Evolutionary conservation across 139 green algal genomes (phyloP), one percentile per base, ranked within the genome.

Genomic region (Asterochloris sp.): DNA sequence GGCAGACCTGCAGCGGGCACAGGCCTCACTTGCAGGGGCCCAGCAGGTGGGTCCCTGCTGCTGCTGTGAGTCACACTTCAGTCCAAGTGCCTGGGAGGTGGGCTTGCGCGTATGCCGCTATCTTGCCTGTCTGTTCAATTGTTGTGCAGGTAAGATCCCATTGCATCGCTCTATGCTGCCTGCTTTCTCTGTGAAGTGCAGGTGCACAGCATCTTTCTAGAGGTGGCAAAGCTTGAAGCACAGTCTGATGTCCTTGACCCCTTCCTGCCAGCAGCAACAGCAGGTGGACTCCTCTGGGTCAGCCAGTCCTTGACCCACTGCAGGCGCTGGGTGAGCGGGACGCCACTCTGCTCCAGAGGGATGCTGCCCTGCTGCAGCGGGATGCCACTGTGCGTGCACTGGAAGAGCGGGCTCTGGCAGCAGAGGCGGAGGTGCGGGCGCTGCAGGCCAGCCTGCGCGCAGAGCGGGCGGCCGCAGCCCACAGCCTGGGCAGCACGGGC

Each of bases 401-500:
- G 61, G 11, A 14, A 74, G 73, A 73, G 14, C 68, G 75, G 68
- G 78, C 74, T 17, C 74, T 21, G 11, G 84, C 84, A 38, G 82
- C 85, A 78, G 21, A 75, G 85, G 69, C 28, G 66, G 21, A 79
- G 69, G 26, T 11, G 67, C 80, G 29, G 84, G 79, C 13, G 74
- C 63, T 29, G n/a, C 47, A 19, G 83, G 26, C 73, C 19, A 16
- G 19, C 17, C 54, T 38, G 60, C 21, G 60, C 54, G 24, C 62
- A n/a, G 77, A n/a, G 60, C 54, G 16, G 60, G 17, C 15, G 19
- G 24, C 15, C 12, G 17, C 66, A 71, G 66, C 17, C 1, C 66
- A 21, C 21, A 26, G 17, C 19, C 21, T 26, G 4, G 21, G 66
- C 66, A 71, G 21, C 17, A 26, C 19, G 66, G 66, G 17, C 19